Percentiles rank a stretch among this genome's conserved stretches.
phyloP scores from a whole-genome alignment of 768 basidiomycete genomes.

The Trametes gibbosa region DNA sequence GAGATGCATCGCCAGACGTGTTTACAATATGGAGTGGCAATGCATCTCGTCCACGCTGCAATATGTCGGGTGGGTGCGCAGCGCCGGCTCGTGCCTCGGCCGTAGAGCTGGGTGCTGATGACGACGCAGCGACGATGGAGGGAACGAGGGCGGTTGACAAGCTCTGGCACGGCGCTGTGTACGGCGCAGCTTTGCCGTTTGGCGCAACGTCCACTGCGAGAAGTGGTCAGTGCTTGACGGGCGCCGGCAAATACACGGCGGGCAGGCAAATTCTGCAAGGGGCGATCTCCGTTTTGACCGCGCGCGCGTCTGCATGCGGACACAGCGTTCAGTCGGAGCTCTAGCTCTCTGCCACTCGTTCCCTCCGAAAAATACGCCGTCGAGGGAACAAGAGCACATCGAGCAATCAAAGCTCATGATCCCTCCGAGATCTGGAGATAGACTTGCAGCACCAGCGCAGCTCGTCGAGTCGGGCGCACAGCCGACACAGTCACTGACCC shows the following conservation, averaged over 20 bases:
- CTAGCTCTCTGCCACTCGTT: too few relatives aligned
- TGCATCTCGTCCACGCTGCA: constrained; percentile 40
- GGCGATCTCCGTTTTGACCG: too few relatives aligned
- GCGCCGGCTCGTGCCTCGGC: neutral
- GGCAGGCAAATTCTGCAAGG: neutral
- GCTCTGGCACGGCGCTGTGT: neutral
- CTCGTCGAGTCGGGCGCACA: neutral
- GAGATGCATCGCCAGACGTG: constrained; percentile 40
- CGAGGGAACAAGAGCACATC: too few relatives aligned
- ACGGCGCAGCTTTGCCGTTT: too few relatives aligned
- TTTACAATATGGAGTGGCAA: constrained; percentile 37
- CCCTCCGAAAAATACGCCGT: too few relatives aligned
- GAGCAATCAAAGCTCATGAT: too few relatives aligned
- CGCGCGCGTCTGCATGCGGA: neutral
- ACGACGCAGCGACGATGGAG: neutral
- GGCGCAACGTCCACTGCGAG: too few relatives aligned
- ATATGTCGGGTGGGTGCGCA: neutral
- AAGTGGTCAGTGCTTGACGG: too few relatives aligned
- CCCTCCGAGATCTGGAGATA: neutral
- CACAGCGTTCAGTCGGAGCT: neutral
- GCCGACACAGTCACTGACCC: neutral
- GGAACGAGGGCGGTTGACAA: neutral
- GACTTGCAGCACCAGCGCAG: neutral
- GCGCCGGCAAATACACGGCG: neutral
- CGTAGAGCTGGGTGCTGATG: neutral